These are phyloP conservation scores for Rozella allomycis DNA, from an alignment of 371 early-diverging fungal species.

Conservation along the genomic window DNA sequence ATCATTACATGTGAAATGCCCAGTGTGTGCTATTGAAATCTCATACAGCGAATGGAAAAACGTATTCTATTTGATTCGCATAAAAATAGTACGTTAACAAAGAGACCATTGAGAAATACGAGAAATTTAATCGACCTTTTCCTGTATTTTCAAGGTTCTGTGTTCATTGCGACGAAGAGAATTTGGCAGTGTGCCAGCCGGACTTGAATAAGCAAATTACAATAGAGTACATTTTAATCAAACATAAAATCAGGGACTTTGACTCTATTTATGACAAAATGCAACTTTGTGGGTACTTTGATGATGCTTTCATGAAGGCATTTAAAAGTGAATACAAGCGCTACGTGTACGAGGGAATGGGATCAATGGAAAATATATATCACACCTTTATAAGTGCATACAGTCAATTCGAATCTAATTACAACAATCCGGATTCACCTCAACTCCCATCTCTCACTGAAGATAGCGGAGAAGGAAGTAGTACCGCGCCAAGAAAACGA, in stretches of 20 bases:
- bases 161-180: neutral
- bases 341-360: too few species aligned
- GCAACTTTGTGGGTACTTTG: too few species aligned
- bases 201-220: neutral
- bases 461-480: too few species aligned
- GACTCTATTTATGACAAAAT: too few species aligned
- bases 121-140: neutral
- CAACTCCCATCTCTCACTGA: too few species aligned
- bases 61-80: neutral
- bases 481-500: too few species aligned
- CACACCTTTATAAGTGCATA: too few species aligned
- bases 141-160: neutral
- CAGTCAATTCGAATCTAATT: too few species aligned
- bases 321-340: too few species aligned
- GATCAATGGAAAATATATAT: too few species aligned
- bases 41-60: neutral
- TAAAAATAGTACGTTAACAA: neutral
- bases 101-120: neutral
- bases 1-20: neutral
- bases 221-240: neutral
- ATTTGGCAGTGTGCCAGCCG: neutral
- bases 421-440: too few species aligned
- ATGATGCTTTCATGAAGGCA: too few species aligned
- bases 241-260: neutral
- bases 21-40: neutral